A percentile compares a stretch with the other conserved stretches of the same genome.
Conservation (phyloP, 2,329 filamentous ascomycete genomes). For the Cylindrodendrum hubeiense region DNA sequence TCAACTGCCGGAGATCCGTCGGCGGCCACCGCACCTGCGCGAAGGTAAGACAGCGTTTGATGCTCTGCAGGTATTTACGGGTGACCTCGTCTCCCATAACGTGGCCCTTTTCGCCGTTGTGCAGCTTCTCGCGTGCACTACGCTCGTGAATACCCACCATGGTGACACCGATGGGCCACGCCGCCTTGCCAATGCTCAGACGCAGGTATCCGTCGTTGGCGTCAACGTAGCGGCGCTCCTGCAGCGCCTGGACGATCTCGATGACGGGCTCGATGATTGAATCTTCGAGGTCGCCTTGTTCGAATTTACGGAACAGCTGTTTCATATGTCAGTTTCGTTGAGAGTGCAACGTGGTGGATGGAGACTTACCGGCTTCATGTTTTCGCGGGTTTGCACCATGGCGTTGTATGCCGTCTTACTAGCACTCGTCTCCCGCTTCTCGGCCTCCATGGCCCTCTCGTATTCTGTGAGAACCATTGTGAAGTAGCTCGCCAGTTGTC, state of each 20-base stretch:
- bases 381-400: constrained; percentile 89
- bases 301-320: constrained; percentile 87
- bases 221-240: constrained; percentile 92
- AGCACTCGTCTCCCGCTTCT: constrained; percentile 74
- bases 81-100: constrained; percentile 98
- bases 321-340: constrained; percentile 13
- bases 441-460: constrained; percentile 80
- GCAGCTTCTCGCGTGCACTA: constrained; percentile 93
- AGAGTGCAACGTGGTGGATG: fast-evolving
- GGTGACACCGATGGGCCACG: constrained; percentile 98
- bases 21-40: constrained; percentile 97
- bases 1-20: constrained; percentile 90
- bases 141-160: constrained; percentile 99
- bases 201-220: constrained; percentile 95
- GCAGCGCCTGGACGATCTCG: constrained; percentile 91
- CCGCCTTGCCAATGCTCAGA: constrained; percentile 94
- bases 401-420: constrained; percentile 86
- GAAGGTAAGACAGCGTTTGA: constrained; percentile 96
- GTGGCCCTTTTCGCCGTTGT: constrained; percentile 88
- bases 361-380: constrained; percentile 78
- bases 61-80: constrained; percentile 95
- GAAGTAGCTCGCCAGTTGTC: constrained; percentile 95
- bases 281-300: constrained; percentile 83
- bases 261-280: constrained; percentile 84
- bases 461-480: constrained; percentile 95